Evolutionary conservation across 176 grass and related monocot genomes (phyloP).

Genomic region (Triticum dicoccoides): DNA sequence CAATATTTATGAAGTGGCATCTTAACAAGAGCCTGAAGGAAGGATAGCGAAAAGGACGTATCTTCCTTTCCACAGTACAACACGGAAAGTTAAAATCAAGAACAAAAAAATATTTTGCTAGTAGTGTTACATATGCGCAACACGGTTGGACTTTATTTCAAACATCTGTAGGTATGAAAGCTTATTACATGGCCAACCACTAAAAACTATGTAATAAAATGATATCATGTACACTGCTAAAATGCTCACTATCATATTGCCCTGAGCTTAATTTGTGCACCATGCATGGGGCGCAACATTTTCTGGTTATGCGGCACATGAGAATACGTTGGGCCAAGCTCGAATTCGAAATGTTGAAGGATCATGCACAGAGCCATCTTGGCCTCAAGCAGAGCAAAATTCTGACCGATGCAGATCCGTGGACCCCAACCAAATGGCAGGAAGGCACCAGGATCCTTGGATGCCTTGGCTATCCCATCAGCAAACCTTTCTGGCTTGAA

Average conservation of each 20-base stretch:
- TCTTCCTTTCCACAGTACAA: neutral
- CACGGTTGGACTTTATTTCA: neutral
- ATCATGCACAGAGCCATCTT: neutral
- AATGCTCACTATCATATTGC: neutral
- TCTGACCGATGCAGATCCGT: neutral
- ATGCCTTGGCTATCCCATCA: neutral
- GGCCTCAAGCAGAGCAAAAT: neutral
- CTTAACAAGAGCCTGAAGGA: neutral
- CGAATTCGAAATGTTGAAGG: neutral
- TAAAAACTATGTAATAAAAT: neutral
- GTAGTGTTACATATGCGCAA: neutral
- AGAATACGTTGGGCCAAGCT: neutral
- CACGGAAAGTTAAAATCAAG: neutral
- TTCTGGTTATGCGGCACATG: neutral
- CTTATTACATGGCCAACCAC: neutral
- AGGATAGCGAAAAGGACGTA: neutral
- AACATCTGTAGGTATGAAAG: neutral
- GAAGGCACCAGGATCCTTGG: neutral
- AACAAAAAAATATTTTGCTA: neutral
- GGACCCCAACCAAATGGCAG: neutral
- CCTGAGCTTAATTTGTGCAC: neutral
- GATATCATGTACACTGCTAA: neutral
- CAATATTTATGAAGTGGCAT: no score
- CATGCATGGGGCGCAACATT: neutral
- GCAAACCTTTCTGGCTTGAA: neutral